A percentile compares a stretch with the other conserved stretches of the same genome.
These are phyloP conservation scores for Exophiala xenobiotica DNA, from an alignment of 2,329 filamentous ascomycete genomes.

Conservation along the genomic window DNA sequence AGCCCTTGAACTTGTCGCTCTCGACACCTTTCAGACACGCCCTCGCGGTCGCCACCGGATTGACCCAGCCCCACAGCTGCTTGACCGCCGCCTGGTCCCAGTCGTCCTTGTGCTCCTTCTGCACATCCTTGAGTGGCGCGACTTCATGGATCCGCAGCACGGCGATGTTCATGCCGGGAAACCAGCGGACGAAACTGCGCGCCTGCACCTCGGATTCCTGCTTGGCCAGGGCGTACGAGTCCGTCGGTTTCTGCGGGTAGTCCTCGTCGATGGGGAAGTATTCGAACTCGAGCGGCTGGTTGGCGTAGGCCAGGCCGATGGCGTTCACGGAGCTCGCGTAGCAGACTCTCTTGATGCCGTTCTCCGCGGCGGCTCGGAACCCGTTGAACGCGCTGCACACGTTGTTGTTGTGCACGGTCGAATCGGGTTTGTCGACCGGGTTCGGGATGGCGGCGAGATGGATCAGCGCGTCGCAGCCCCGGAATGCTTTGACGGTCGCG, in stretches of 20 bases:
- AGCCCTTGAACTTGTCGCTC: background rate
- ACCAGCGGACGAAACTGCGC: background rate
- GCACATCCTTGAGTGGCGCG: background rate
- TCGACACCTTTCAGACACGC: background rate
- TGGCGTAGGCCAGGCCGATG: background rate
- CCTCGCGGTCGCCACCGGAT: background rate
- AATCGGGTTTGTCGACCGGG: background rate
- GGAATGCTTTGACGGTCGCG: background rate
- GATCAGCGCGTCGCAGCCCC: background rate
- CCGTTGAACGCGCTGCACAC: background rate
- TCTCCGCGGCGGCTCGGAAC: background rate
- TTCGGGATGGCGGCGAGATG: background rate
- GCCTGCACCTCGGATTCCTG: background rate
- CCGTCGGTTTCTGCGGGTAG: background rate
- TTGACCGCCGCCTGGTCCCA: background rate
- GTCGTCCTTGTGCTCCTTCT: background rate
- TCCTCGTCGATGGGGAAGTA: background rate
- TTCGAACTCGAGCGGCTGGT: background rate
- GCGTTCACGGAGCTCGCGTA: background rate
- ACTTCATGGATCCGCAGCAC: background rate
- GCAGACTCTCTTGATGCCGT: background rate
- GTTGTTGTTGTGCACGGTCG: background rate
- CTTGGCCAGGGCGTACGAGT: background rate
- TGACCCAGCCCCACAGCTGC: background rate
- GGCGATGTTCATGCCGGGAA: background rate